Conservation (phyloP, 768 basidiomycete genomes). For the Suillus subalutaceus region DNA sequence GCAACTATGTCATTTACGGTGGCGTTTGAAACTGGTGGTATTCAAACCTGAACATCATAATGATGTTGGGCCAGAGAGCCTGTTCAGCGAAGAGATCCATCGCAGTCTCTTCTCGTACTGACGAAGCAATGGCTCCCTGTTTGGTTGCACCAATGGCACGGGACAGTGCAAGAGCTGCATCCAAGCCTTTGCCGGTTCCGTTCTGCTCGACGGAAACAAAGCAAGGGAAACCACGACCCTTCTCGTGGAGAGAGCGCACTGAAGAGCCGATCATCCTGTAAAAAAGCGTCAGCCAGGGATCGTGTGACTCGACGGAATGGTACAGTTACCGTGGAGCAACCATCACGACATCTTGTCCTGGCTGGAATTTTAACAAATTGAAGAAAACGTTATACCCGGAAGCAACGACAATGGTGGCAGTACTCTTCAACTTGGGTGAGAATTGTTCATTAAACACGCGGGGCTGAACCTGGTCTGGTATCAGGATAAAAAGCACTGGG, state of each 20-base stretch:
- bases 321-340: slow-evolving; percentile 71
- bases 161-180: slow-evolving; percentile 54
- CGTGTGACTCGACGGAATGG: neutral
- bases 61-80: slow-evolving; percentile 69
- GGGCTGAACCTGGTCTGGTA: slow-evolving; percentile 68
- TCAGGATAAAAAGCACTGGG: slow-evolving; percentile 59
- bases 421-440: slow-evolving; percentile 50
- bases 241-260: slow-evolving; percentile 61
- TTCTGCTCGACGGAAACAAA: slow-evolving; percentile 69
- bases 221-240: slow-evolving; percentile 64
- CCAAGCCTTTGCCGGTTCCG: slow-evolving; percentile 51
- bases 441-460: slow-evolving; percentile 60
- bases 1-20: neutral
- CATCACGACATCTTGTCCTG: slow-evolving; percentile 63
- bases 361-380: slow-evolving; percentile 56
- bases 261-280: slow-evolving; percentile 68
- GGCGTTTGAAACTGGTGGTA: neutral
- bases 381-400: slow-evolving; percentile 70
- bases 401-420: slow-evolving; percentile 56
- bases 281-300: neutral
- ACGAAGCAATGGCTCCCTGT: slow-evolving; percentile 64
- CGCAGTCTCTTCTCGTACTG: slow-evolving; percentile 63
- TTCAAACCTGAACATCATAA: slow-evolving; percentile 56
- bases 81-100: slow-evolving; percentile 72
- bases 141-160: slow-evolving; percentile 64